Percentiles rank a stretch among this genome's conserved stretches.
Evolutionary conservation across 2,329 filamentous ascomycete genomes (phyloP).

Genomic region (Dryadomyces sulphureus): DNA sequence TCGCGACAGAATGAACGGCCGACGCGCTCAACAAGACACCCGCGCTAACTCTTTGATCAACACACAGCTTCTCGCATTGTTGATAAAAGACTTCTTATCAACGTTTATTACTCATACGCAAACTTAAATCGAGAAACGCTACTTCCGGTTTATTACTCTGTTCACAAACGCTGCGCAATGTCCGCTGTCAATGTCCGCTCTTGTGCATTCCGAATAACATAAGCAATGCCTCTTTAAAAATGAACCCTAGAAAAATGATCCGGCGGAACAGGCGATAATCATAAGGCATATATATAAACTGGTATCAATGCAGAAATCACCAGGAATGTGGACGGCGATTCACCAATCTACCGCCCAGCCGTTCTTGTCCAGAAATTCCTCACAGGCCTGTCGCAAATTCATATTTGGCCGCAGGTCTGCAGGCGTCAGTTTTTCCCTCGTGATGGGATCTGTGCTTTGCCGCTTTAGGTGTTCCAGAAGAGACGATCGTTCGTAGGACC

Average conservation of each 20-base stretch:
- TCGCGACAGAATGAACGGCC: no score
- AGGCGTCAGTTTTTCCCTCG: slow-evolving; percentile 54
- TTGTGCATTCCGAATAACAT: neutral
- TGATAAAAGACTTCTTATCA: no score
- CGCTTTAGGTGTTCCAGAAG: slow-evolving; percentile 75
- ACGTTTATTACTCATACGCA: no score
- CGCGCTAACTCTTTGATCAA: no score
- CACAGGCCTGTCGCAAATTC: slow-evolving; percentile 49
- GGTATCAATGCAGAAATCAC: neutral
- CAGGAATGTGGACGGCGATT: neutral
- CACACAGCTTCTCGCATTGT: no score
- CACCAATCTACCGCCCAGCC: slow-evolving; percentile 91
- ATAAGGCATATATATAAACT: neutral
- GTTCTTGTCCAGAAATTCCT: slow-evolving; percentile 72
- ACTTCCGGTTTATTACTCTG: neutral
- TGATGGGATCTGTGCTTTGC: slow-evolving; percentile 66
- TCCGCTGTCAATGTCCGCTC: neutral
- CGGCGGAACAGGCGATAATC: neutral
- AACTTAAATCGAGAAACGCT: neutral
- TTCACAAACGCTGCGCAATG: neutral
- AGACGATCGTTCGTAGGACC: slow-evolving; percentile 76
- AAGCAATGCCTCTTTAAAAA: neutral
- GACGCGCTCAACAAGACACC: no score
- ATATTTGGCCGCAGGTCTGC: slow-evolving; percentile 70
- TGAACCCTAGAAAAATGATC: neutral